These are phyloP conservation scores for Magnaporthiopsis incrustans DNA, from an alignment of 2,329 filamentous ascomycete species.

Conservation along the genomic window DNA sequence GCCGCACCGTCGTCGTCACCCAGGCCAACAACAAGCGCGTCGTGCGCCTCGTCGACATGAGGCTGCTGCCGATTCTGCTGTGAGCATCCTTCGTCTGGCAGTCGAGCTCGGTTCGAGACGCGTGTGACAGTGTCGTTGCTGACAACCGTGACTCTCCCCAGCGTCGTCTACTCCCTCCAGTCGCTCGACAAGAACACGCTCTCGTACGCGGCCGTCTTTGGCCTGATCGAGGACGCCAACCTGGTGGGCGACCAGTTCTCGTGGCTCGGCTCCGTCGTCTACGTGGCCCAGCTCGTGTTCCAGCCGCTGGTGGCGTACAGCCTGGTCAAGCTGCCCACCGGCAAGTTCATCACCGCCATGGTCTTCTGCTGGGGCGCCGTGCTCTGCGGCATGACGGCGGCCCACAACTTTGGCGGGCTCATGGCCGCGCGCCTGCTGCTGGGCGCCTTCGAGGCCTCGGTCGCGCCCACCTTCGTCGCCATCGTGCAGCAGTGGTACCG, in stretches of 20 bases:
- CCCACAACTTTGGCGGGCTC: constrained; percentile 25
- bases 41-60: constrained; percentile 40
- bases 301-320: constrained; percentile 17
- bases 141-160: constrained; percentile 7
- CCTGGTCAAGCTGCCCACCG: constrained; percentile 18
- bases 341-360: constrained; percentile 17
- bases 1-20: constrained; percentile 32
- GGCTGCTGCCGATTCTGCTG: constrained; percentile 36
- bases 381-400: constrained; percentile 19
- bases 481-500: constrained; percentile 57
- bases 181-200: constrained; percentile 17
- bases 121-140: too few relatives aligned
- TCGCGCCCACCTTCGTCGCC: constrained; percentile 45
- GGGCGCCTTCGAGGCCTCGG: constrained; percentile 27
- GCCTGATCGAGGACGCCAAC: constrained; percentile 12
- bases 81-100: background rate
- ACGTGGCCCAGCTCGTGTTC: constrained; percentile 24
- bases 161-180: constrained; percentile 17
- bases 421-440: constrained; percentile 30
- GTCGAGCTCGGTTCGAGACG: too few relatives aligned
- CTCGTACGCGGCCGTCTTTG: constrained; percentile 16
- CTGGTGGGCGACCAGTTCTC: constrained; percentile 15
- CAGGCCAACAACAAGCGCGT: constrained; percentile 43
- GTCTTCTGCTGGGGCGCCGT: constrained; percentile 18
- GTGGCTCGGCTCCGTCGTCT: constrained; percentile 26